Evolutionary conservation across 108 stramenopile genomes (phyloP).

Genomic region (Nannochloropsis salina): DNA sequence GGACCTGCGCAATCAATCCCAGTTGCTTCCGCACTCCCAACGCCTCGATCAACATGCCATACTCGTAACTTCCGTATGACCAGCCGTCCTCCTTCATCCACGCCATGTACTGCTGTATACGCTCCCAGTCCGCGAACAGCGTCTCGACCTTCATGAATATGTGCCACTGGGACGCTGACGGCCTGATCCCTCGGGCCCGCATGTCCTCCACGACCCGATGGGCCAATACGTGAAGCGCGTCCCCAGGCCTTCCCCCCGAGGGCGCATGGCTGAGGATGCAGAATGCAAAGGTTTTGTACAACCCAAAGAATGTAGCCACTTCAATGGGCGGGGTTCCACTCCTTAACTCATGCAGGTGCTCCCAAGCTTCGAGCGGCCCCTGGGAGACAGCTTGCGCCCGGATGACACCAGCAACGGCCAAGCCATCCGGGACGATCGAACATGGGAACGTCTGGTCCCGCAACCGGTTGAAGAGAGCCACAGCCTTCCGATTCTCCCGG

Average conservation of each 20-base stretch:
- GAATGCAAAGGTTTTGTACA: not conserved
- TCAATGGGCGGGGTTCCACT: not conserved
- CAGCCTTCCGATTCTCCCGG: not conserved
- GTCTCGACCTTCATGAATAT: conserved; percentile 9
- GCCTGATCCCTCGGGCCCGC: not conserved
- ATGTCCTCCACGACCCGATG: not conserved
- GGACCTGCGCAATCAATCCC: not conserved
- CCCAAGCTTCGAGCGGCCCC: not conserved
- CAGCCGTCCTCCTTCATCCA: not conserved
- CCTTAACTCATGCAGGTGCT: not conserved
- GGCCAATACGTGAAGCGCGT: not conserved
- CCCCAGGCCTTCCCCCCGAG: not conserved
- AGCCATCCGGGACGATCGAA: not conserved
- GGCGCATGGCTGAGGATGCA: not conserved
- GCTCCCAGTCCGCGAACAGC: not conserved
- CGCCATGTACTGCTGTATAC: conserved; percentile 17
- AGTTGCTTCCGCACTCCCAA: not conserved
- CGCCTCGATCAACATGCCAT: not conserved
- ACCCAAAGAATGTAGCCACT: not conserved
- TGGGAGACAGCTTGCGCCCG: not conserved
- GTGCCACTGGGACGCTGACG: not conserved
- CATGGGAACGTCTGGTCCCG: not conserved
- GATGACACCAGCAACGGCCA: not conserved
- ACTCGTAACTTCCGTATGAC: not conserved
- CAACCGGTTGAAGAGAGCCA: not conserved